Percentiles rank a stretch among this genome's conserved stretches.
Conservation (phyloP, 2,329 filamentous ascomycete species). For the Aspergillus sp. region DNA sequence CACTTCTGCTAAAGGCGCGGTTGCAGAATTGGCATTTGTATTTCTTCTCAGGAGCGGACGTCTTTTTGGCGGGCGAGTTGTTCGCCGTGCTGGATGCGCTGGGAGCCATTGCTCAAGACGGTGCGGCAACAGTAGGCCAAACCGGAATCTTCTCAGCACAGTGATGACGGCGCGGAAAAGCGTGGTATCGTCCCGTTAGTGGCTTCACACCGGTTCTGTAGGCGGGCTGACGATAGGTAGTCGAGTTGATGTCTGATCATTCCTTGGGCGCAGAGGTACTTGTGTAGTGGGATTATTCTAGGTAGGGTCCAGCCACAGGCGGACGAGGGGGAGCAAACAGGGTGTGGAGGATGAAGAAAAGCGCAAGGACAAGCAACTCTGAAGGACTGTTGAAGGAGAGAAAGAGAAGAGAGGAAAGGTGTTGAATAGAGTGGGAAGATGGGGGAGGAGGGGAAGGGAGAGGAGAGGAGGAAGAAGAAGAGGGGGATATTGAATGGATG, state of each 20-base stretch:
- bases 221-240: constrained; percentile 45
- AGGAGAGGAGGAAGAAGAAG: constrained; percentile 21
- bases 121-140: constrained; percentile 23
- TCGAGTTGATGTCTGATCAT: constrained; percentile 49
- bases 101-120: constrained; percentile 44
- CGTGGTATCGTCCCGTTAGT: constrained; percentile 46
- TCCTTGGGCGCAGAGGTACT: constrained; percentile 43
- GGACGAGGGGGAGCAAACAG: constrained; percentile 30
- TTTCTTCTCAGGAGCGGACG: constrained; percentile 87
- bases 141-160: constrained; percentile 32
- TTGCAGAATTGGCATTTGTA: constrained; percentile 99
- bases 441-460: constrained; percentile 20
- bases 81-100: constrained; percentile 66
- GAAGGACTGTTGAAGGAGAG: constrained; percentile 22
- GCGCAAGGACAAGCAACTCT: constrained; percentile 29
- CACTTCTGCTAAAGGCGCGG: constrained; percentile 94
- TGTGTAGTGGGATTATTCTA: constrained; percentile 27
- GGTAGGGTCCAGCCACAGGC: constrained; percentile 48
- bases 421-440: constrained; percentile 26
- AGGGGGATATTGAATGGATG: constrained; percentile 24
- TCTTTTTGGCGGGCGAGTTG: constrained; percentile 79
- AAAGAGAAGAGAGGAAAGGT: constrained; percentile 25
- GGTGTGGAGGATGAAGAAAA: constrained; percentile 28
- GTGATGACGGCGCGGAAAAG: constrained; percentile 30
- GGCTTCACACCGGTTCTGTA: constrained; percentile 49